Conservation (phyloP, 371 early-diverging fungal species). For the Coemansia sp. region DNA sequence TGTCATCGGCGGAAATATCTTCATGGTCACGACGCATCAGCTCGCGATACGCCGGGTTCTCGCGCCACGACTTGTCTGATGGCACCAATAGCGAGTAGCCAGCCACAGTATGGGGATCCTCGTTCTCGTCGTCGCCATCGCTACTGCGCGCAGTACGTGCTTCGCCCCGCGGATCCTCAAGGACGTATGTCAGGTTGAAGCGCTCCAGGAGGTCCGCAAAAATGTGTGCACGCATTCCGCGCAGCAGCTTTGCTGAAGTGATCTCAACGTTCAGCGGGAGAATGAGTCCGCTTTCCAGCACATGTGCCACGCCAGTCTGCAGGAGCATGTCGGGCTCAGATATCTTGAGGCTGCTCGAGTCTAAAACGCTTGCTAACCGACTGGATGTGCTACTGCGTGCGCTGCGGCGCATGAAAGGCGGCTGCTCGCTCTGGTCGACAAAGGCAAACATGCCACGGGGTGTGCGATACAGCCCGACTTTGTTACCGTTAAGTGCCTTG, state of each 20-base stretch:
- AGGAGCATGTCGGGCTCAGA: slow-evolving; percentile 44
- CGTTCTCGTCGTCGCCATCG: not conserved
- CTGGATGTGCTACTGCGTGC: not conserved
- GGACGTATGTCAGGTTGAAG: slow-evolving; percentile 50
- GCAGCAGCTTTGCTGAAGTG: slow-evolving; percentile 49
- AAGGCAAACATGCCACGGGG: slow-evolving; percentile 36
- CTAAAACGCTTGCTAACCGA: slow-evolving; percentile 16
- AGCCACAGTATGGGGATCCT: slow-evolving; percentile 5
- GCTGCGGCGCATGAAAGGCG: not conserved
- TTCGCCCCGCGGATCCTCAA: slow-evolving; percentile 37
- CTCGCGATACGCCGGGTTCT: slow-evolving; percentile 51
- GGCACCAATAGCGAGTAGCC: slow-evolving; percentile 53
- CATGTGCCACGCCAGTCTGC: slow-evolving; percentile 50
- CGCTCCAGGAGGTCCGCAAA: slow-evolving; percentile 49
- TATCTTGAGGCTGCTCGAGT: slow-evolving; percentile 22
- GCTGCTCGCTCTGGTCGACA: slow-evolving; percentile 11
- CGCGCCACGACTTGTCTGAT: slow-evolving; percentile 52
- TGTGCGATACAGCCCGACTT: slow-evolving; percentile 46
- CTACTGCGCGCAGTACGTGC: slow-evolving; percentile 9
- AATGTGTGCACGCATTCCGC: slow-evolving; percentile 50
- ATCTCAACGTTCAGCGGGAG: slow-evolving; percentile 50
- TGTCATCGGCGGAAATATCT: slow-evolving; percentile 26
- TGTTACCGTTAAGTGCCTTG: slow-evolving; percentile 49
- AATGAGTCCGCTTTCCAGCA: slow-evolving; percentile 43
- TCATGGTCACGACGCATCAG: slow-evolving; percentile 50